Percentiles rank a stretch among this genome's conserved stretches.
phyloP scores from a whole-genome alignment of 441 rosid genomes.

The Dalechampia spathulata region DNA sequence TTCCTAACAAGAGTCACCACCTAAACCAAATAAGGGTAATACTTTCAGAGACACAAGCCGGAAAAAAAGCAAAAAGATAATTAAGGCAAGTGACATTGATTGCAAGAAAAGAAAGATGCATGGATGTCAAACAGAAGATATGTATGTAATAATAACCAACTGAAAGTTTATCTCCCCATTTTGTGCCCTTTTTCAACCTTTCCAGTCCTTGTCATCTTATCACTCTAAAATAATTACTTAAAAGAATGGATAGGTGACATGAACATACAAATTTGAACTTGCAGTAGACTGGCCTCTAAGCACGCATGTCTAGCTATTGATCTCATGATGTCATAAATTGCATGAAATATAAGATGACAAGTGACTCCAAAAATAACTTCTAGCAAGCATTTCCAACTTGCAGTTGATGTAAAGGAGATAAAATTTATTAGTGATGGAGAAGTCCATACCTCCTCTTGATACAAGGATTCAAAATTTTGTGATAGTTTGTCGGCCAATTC shows the following conservation, averaged over 20 bases:
- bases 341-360: not conserved
- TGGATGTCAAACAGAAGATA: not conserved
- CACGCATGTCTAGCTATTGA: not conserved
- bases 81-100: too few relatives aligned
- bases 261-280: not conserved
- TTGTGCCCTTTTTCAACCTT: not conserved
- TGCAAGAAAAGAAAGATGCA: not conserved
- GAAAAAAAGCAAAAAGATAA: too few relatives aligned
- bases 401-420: too few relatives aligned
- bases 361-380: not conserved
- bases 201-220: not conserved
- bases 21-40: slow-evolving; percentile 39
- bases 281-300: not conserved
- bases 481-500: slow-evolving; percentile 70
- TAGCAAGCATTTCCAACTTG: too few relatives aligned
- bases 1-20: slow-evolving; percentile 61
- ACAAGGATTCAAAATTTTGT: slow-evolving; percentile 60
- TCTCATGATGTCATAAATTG: not conserved
- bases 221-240: too few relatives aligned
- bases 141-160: not conserved
- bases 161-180: not conserved
- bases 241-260: not conserved
- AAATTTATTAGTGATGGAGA: slow-evolving; percentile 6
- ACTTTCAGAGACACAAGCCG: not conserved
- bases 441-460: slow-evolving; percentile 61